phyloP scores from a whole-genome alignment of 805 yeast genomes.

The Metschnikowia cerradonensis region DNA sequence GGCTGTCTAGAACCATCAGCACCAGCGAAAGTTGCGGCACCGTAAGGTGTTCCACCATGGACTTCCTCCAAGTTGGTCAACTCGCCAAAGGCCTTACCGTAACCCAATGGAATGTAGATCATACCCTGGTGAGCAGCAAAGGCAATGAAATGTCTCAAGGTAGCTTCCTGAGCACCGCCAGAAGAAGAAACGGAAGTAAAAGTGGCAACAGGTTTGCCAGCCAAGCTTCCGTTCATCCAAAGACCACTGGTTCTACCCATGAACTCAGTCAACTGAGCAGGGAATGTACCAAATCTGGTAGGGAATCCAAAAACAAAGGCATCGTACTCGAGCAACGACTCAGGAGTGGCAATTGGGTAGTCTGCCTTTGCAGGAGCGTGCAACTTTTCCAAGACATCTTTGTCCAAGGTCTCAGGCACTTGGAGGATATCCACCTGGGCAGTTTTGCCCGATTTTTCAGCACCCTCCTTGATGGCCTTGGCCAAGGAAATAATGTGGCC shows the following conservation, averaged over 20 bases:
- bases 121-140: slow-evolving; percentile 76
- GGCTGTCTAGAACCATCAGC: slow-evolving; percentile 73
- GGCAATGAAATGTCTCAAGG: slow-evolving; percentile 61
- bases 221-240: slow-evolving; percentile 19
- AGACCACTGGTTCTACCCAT: slow-evolving; percentile 20
- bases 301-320: slow-evolving; percentile 20
- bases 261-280: slow-evolving; percentile 21
- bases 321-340: slow-evolving; percentile 18
- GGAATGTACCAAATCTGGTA: slow-evolving; percentile 20
- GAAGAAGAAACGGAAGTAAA: slow-evolving; percentile 71
- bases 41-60: slow-evolving; percentile 84
- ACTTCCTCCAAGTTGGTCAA: slow-evolving; percentile 55
- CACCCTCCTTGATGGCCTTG: slow-evolving; percentile 16
- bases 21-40: slow-evolving; percentile 79
- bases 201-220: slow-evolving; percentile 43
- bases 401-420: slow-evolving; percentile 28
- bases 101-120: slow-evolving; percentile 76
- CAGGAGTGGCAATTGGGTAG: slow-evolving; percentile 20
- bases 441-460: slow-evolving; percentile 13
- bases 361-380: slow-evolving; percentile 19
- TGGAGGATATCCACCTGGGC: slow-evolving; percentile 63
- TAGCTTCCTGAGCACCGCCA: slow-evolving; percentile 82
- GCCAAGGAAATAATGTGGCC: slow-evolving; percentile 18
- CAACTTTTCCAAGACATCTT: slow-evolving; percentile 18
- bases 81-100: slow-evolving; percentile 51